These are phyloP conservation scores for Pseudogymnoascus sp. DNA, from an alignment of 2,329 filamentous ascomycete genomes.

Conservation along the genomic window DNA sequence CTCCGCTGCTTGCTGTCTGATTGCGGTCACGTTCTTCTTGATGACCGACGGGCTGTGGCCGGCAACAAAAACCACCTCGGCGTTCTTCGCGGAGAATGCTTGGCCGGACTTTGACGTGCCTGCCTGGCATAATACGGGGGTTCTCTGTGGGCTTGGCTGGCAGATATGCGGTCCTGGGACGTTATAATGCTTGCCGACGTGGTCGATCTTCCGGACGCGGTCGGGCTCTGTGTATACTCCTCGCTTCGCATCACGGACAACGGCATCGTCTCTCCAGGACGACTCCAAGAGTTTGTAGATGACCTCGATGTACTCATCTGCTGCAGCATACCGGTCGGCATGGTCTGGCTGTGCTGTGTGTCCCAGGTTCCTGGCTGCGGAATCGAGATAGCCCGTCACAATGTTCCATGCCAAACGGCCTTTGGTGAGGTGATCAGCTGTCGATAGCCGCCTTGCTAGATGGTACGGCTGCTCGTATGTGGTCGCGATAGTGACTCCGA, in stretches of 20 bases:
- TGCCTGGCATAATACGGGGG: conserved; percentile 61
- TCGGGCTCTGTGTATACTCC: conserved; percentile 53
- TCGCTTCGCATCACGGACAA: conserved; percentile 49
- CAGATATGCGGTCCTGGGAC: conserved; percentile 61
- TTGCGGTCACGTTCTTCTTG: conserved; percentile 54
- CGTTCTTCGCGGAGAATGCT: conserved; percentile 60
- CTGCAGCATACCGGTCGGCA: conserved; percentile 58
- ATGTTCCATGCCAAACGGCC: conserved; percentile 48
- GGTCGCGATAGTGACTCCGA: conserved; percentile 60
- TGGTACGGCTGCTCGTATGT: conserved; percentile 65
- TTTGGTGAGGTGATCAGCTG: conserved; percentile 57
- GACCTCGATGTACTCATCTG: conserved; percentile 57
- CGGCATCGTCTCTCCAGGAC: conserved; percentile 60
- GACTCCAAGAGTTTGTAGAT: conserved; percentile 61
- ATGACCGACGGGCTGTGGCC: conserved; percentile 57
- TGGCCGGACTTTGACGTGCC: conserved; percentile 61
- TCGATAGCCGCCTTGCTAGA: conserved; percentile 55
- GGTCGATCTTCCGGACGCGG: conserved; percentile 58
- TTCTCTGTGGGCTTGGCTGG: conserved; percentile 59
- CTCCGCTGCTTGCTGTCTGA: conserved; percentile 47
- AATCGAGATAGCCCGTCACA: conserved; percentile 62
- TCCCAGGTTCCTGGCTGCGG: conserved; percentile 57
- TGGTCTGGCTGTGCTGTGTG: conserved; percentile 52
- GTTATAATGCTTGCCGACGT: conserved; percentile 55
- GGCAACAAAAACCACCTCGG: conserved; percentile 64